Conservation (phyloP, 2,329 filamentous ascomycete genomes). For the Xylariaceae sp. region DNA sequence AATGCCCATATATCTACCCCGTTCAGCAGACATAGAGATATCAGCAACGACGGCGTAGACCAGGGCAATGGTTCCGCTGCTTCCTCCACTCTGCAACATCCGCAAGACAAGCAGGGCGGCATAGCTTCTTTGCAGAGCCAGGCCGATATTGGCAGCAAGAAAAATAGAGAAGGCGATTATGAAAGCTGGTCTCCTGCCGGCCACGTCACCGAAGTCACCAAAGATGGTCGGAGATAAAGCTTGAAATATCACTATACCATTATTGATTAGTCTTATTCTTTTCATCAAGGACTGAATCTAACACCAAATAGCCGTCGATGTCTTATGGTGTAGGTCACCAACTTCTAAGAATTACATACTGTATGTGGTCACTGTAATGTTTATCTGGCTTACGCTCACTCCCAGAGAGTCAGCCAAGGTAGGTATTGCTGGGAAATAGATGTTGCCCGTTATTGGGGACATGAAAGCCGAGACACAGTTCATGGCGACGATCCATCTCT, state of each 20-base stretch:
- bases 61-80: conserved; percentile 68
- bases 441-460: conserved; percentile 59
- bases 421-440: conserved; percentile 49
- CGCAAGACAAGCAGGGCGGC: conserved; percentile 58
- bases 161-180: conserved; percentile 58
- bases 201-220: conserved; percentile 60
- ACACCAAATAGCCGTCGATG: too few species aligned
- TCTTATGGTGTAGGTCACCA: too few species aligned
- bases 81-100: conserved; percentile 62
- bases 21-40: conserved; percentile 64
- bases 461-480: conserved; percentile 52
- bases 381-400: conserved; percentile 41
- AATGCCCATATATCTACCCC: conserved; percentile 71
- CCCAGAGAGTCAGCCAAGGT: conserved; percentile 38
- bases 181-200: conserved; percentile 61
- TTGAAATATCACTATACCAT: conserved; percentile 52
- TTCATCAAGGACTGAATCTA: too few species aligned
- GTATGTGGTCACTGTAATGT: conserved; percentile 56
- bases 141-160: conserved; percentile 56
- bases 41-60: conserved; percentile 71
- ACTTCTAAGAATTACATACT: conserved; percentile 21
- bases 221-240: conserved; percentile 59
- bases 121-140: conserved; percentile 57
- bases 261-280: too few species aligned
- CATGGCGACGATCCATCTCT: conserved; percentile 52